Evolutionary conservation across 2,329 filamentous ascomycete species (phyloP), one percentile per base, ranked within the genome.

Genomic region (Verticillium nubilum): DNA sequence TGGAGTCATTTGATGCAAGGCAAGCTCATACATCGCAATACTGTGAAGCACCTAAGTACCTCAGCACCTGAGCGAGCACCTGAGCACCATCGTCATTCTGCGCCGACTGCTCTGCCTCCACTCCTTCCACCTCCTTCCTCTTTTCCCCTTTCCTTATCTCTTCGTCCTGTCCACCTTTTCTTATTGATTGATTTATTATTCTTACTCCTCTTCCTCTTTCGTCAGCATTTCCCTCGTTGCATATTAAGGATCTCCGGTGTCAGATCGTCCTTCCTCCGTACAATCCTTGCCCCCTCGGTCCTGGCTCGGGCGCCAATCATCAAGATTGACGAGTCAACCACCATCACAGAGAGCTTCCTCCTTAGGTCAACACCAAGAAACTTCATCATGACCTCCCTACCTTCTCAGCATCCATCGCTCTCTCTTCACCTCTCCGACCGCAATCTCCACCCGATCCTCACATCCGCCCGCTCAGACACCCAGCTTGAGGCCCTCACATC

Each of bases 401-500:
- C 80, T 56, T 74, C 74, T 10, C 76, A 82, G 65, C 76, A 82
- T 70, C 81, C 81, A 35, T 70, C 74, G 60, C 76, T 85, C 58
- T 76, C 80, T 64, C 75, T 85, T 62, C 81, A 85, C 75, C 79
- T 87, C 61, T 78, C 81, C 64, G 84, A 86, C 75, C 73, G 78
- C 61, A 73, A 80, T 61, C 78, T 84, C 64, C 83, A 81, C 4
- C 82, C 84, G 31, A 78, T 87, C 64, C 78, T 87, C 67, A 81
- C 80, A 23, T 83, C 81, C 28, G 78, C 80, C 60, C 73, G 72
- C 57, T 74, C 75, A 25, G 71, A 72, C 58, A 69, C 72, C 6
- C 77, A 78, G 58, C 75, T 79, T 60, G 74, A 79, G 57, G 76
- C 81, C n/a, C 78, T 87, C 57, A 77, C 80, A 6, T 69, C 75